Percentiles rank a stretch among this genome's conserved stretches.
Evolutionary conservation across 2,329 filamentous ascomycete genomes (phyloP).

Genomic region (Hirsutella thompsonii): DNA sequence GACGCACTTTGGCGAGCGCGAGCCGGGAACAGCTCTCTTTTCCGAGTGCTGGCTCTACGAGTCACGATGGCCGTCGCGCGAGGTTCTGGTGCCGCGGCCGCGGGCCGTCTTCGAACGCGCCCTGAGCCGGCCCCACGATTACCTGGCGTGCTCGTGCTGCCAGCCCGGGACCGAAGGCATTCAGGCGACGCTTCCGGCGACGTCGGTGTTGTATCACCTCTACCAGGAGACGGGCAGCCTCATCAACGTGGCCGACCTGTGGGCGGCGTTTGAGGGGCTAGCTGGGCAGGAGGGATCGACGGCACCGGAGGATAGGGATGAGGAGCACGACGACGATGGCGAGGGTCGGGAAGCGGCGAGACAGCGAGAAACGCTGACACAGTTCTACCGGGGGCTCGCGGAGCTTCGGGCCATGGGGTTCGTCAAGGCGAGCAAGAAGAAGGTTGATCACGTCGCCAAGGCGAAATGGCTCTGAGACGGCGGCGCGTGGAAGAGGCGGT

Average conservation of each 20-base stretch:
- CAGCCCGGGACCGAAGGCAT: conserved; percentile 32
- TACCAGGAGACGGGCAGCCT: conserved; percentile 66
- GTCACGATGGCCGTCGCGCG: conserved; percentile 51
- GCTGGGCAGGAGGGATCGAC: conserved; percentile 28
- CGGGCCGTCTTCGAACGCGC: conserved; percentile 58
- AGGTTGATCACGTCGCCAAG: conserved; percentile 84
- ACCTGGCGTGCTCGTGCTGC: conserved; percentile 63
- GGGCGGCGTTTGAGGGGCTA: conserved; percentile 61
- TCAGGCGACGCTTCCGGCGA: conserved; percentile 51
- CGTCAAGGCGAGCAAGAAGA: conserved; percentile 80
- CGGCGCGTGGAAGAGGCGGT: background rate
- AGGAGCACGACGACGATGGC: conserved; percentile 13
- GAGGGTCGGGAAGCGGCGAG: too few relatives aligned
- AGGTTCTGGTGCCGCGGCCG: conserved; percentile 66
- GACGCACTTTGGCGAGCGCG: conserved; percentile 10
- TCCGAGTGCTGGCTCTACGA: conserved; percentile 70
- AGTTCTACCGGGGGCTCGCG: conserved; percentile 76
- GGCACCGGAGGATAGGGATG: conserved; percentile 27
- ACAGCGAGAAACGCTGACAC: conserved; percentile 49
- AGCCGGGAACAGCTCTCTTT: conserved; percentile 32
- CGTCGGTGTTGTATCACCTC: conserved; percentile 64
- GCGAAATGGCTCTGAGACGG: conserved; percentile 56
- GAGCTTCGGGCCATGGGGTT: conserved; percentile 80
- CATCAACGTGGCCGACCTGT: conserved; percentile 69
- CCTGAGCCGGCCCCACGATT: conserved; percentile 61